Percentiles rank a stretch among this genome's conserved stretches.
Conservation (phyloP, 768 basidiomycete species). For the Trametes gibbosa region DNA sequence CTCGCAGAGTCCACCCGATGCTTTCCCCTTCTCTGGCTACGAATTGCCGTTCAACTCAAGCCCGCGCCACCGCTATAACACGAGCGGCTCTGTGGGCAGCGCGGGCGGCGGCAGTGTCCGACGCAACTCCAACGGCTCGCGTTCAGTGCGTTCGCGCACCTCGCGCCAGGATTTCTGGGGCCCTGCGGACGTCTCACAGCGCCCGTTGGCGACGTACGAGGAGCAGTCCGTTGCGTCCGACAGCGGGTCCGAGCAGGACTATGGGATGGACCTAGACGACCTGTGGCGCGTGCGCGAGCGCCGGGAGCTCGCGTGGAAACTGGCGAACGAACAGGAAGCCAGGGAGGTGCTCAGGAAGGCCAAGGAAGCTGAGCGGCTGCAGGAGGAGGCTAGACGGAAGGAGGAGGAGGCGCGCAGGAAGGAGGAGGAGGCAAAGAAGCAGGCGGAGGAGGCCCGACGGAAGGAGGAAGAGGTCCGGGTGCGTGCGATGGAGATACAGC, state of each 20-base stretch:
- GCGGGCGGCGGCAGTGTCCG: constrained; percentile 5
- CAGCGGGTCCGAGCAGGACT: constrained; percentile 22
- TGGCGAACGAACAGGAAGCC: constrained; percentile 5
- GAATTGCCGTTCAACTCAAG: constrained; percentile 9
- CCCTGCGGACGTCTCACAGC: constrained; percentile 11
- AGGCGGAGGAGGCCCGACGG: constrained; percentile 24
- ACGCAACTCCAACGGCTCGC: constrained; percentile 25
- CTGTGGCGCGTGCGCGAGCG: constrained; percentile 12
- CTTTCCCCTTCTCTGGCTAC: constrained; percentile 11
- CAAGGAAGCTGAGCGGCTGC: constrained; percentile 9
- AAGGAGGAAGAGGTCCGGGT: constrained; percentile 25
- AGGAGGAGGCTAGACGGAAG: constrained; percentile 18
- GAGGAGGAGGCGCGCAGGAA: constrained; percentile 20
- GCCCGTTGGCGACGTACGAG: constrained; percentile 19
- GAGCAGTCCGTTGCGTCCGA: constrained; percentile 24
- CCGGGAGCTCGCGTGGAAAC: constrained; percentile 10
- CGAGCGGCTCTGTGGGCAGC: background rate
- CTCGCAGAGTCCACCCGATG: constrained; percentile 14
- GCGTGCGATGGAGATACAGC: constrained; percentile 21
- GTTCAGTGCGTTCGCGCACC: constrained; percentile 24
- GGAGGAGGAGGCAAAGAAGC: constrained; percentile 21
- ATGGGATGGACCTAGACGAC: constrained; percentile 17
- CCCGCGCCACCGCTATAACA: constrained; percentile 2
- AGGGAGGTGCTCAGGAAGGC: background rate
- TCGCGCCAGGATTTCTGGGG: constrained; percentile 19